phyloP scores from a whole-genome alignment of 225 moss, liverwort and hornwort genomes.

The Ulota crispa region DNA sequence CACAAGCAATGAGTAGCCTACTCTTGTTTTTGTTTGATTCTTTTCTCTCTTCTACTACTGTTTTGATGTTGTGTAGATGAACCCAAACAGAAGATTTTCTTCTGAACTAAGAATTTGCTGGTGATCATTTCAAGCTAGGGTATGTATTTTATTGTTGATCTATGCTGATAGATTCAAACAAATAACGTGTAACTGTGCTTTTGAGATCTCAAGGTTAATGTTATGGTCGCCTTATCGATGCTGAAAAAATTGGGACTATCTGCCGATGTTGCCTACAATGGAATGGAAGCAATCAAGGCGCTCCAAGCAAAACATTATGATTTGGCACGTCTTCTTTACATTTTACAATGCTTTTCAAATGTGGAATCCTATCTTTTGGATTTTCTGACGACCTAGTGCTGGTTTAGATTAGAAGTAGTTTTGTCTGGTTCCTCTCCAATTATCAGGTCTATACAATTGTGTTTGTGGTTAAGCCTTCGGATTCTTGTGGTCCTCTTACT shows the following conservation, averaged over 20 bases:
- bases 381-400: not conserved
- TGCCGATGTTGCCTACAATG: constrained; percentile 62
- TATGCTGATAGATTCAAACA: not conserved
- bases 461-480: not conserved
- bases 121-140: not conserved
- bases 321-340: constrained; percentile 28
- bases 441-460: not conserved
- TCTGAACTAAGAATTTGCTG: not conserved
- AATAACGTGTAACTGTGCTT: constrained; percentile 8
- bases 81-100: not conserved
- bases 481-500: not conserved
- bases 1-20: not conserved
- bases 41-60: not conserved
- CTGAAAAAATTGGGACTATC: constrained; percentile 60
- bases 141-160: not conserved
- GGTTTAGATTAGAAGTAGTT: not conserved
- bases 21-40: not conserved
- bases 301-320: constrained; percentile 54
- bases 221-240: constrained; percentile 66
- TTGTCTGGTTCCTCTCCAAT: constrained; percentile 11
- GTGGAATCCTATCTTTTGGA: not conserved
- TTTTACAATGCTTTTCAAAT: not conserved
- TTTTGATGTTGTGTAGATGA: not conserved
- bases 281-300: constrained; percentile 60
- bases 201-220: constrained; percentile 49